Conservation (phyloP, 176 grass and related monocot species). For the Zea luxurians region DNA sequence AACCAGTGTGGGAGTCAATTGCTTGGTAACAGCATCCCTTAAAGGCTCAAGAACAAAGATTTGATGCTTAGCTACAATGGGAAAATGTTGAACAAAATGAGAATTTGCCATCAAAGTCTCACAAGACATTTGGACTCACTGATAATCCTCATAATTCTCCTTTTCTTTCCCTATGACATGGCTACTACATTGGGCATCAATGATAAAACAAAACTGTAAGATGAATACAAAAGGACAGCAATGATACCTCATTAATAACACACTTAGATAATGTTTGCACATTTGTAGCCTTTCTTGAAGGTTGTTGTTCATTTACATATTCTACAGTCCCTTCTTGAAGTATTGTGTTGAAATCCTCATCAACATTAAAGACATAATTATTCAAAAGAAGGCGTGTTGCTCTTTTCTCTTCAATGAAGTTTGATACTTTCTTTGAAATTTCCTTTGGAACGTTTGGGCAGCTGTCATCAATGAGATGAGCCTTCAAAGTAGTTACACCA, state of each 20-base stretch:
- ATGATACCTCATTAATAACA: conserved; percentile 37
- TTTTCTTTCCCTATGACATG: conserved; percentile 9
- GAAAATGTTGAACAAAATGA: background rate
- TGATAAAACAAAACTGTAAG: background rate
- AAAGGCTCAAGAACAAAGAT: conserved; percentile 6
- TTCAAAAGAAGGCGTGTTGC: conserved; percentile 46
- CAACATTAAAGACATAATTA: conserved; percentile 37
- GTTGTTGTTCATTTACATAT: conserved; percentile 23
- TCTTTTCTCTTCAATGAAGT: conserved; percentile 58
- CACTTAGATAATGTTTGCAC: conserved; percentile 20
- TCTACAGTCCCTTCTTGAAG: conserved; percentile 32
- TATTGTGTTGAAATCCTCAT: conserved; percentile 34
- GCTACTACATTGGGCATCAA: conserved; percentile 13
- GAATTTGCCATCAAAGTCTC: background rate
- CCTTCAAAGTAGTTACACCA: conserved; percentile 60
- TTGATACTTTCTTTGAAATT: conserved; percentile 51
- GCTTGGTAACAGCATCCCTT: background rate
- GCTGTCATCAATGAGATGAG: conserved; percentile 52
- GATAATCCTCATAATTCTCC: background rate
- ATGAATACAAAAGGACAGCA: conserved; percentile 16
- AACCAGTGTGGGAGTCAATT: no score
- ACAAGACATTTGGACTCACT: background rate
- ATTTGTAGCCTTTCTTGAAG: conserved; percentile 32
- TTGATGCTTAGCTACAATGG: conserved; percentile 17
- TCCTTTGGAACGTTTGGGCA: conserved; percentile 50